Evolutionary conservation across 805 yeast species (phyloP), one percentile per base, ranked within the genome.

Genomic region (Grigorovia jiainica): DNA sequence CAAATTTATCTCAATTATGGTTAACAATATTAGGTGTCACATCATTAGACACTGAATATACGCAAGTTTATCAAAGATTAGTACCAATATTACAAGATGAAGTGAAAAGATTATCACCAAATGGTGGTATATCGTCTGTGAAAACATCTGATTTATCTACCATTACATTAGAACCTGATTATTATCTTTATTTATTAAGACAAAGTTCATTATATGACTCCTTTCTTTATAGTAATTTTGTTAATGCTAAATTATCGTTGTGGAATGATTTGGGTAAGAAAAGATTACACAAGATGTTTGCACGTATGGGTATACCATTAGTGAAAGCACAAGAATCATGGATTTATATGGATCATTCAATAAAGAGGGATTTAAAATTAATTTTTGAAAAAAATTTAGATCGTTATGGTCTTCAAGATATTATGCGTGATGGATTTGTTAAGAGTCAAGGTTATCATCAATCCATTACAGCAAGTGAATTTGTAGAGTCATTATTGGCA

Each of bases 151-250:
- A 66, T 42, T 56, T 67, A 5, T 63, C 73, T 7, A 57, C 74
- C 2, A 63, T 92, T 21, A 70, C 72, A 19, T 67, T 86, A 15
- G 95, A 86, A 53, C 75, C 80, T 20, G 98, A 94, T 61, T 92
- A 84, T 61, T 78, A 87, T 45, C 66, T 92, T 36, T 92, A 89
- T 56, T 64, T 94, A 33, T 68, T 92, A 36, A 78, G 97, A 37
- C 97, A 90, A 60, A 89, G 97, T 86, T 82, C 95, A 9, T 66
- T 92, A 15, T 90, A 92, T 63, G 94, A 90, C 50, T 73, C 95
- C 47, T 87, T 94, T 61, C 76, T 78, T 55, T 92, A 89, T 58
- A 86, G 95, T n/a, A 80, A 87, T 46, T 90, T 81, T 54, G 87
- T 90, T 27, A 86, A 89, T 54, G 83, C 97, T 10, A 85, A 87